Percentiles rank a stretch among this genome's conserved stretches.
Conservation (phyloP, 2,329 filamentous ascomycete species). For the Gnomoniopsis smithogilvyi region DNA sequence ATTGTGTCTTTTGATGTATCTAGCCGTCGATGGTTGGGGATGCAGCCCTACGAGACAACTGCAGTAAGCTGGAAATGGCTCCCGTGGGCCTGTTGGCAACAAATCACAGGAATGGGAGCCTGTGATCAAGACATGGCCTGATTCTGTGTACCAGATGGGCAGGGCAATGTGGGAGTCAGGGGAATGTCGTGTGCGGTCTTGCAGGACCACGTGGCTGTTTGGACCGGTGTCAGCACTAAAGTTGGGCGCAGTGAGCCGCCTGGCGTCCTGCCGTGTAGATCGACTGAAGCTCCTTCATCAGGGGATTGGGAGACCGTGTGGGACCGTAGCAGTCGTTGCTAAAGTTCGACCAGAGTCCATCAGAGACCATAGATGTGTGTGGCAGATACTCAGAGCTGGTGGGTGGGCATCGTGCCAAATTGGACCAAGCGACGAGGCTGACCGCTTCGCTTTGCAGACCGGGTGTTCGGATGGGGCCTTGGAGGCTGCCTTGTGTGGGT, state of each 20-base stretch:
- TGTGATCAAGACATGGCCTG: background rate
- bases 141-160: background rate
- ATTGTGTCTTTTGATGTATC: background rate
- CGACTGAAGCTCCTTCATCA: background rate
- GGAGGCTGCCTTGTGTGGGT: background rate
- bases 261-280: background rate
- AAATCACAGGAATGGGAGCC: background rate
- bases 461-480: background rate
- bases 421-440: background rate
- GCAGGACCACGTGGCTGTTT: conserved; percentile 4
- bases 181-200: background rate
- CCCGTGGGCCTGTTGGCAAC: background rate
- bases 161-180: background rate
- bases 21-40: background rate
- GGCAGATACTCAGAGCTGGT: background rate
- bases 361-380: too few species aligned
- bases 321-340: background rate
- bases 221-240: conserved; percentile 2
- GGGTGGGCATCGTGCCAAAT: background rate
- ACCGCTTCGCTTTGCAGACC: background rate
- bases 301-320: background rate
- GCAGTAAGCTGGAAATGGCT: background rate
- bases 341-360: too few species aligned
- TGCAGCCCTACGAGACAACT: conserved; percentile 1
- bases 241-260: conserved; percentile 2